These are phyloP conservation scores for Thelonectria olida DNA, from an alignment of 2,329 filamentous ascomycete genomes.

Conservation along the genomic window DNA sequence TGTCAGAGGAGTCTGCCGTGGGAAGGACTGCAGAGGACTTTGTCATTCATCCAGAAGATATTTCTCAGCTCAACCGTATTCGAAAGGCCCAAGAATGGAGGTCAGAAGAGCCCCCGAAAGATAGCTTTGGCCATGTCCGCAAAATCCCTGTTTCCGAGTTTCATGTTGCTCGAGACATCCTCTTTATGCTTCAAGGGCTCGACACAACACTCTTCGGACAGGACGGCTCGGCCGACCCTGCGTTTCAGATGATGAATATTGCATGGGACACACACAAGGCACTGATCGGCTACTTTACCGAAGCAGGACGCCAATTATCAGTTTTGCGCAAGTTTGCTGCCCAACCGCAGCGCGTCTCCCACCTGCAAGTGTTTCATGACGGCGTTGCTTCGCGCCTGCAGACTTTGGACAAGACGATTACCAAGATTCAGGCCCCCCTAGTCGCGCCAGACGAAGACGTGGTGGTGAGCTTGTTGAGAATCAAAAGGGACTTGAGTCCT, in stretches of 20 bases:
- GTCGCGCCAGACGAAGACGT: slow-evolving; percentile 62
- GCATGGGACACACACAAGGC: slow-evolving; percentile 61
- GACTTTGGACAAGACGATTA: slow-evolving; percentile 67
- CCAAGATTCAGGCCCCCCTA: slow-evolving; percentile 67
- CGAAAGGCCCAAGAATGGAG: slow-evolving; percentile 49
- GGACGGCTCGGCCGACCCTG: slow-evolving; percentile 49
- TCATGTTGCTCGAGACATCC: slow-evolving; percentile 76
- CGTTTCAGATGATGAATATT: slow-evolving; percentile 58
- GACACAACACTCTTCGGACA: slow-evolving; percentile 75
- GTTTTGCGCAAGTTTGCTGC: slow-evolving; percentile 56
- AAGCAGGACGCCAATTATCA: slow-evolving; percentile 56
- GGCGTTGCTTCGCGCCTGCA: slow-evolving; percentile 66
- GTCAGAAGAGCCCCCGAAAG: slow-evolving; percentile 44
- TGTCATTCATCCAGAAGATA: slow-evolving; percentile 47
- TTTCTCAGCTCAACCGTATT: slow-evolving; percentile 43
- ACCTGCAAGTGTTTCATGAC: slow-evolving; percentile 77
- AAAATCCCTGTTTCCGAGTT: slow-evolving; percentile 71
- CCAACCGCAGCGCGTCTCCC: slow-evolving; percentile 59
- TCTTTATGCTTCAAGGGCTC: slow-evolving; percentile 87
- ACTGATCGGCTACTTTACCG: slow-evolving; percentile 56
- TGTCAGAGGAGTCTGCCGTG: slow-evolving; percentile 37
- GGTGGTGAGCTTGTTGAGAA: slow-evolving; percentile 72
- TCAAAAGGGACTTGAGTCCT: slow-evolving; percentile 66
- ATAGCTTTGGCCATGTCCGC: slow-evolving; percentile 44
- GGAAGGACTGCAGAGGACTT: slow-evolving; percentile 44